A percentile compares a stretch with the other conserved stretches of the same genome.
Evolutionary conservation across 148 eudicot species (phyloP).

Genomic region (Rhododendron kiyosumense): DNA sequence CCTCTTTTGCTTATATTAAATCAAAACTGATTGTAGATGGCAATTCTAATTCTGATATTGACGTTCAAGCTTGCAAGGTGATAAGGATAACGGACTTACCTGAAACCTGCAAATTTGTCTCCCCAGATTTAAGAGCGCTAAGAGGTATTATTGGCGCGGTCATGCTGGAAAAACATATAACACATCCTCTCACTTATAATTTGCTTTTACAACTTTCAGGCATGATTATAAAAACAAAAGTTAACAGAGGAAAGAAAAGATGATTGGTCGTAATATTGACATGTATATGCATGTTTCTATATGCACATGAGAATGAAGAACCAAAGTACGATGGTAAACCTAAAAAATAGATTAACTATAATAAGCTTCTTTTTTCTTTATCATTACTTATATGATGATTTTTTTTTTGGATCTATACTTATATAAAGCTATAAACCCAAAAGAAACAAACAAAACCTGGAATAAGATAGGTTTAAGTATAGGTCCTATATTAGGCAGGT

Average conservation of each 20-base stretch:
- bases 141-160: constrained; percentile 84
- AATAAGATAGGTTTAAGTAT: background rate
- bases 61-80: background rate
- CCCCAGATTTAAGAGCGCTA: constrained; percentile 70
- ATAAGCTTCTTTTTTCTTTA: background rate
- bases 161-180: constrained; percentile 54
- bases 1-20: background rate
- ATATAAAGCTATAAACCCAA: background rate
- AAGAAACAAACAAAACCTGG: background rate
- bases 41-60: background rate
- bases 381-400: background rate
- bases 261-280: background rate
- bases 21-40: background rate
- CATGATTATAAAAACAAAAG: background rate
- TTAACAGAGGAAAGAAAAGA: background rate
- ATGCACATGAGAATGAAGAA: background rate
- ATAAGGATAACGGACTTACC: constrained; percentile 38
- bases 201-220: background rate
- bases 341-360: background rate
- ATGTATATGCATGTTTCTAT: background rate
- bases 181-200: constrained; percentile 6
- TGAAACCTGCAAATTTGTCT: constrained; percentile 72
- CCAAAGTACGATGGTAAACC: background rate
- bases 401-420: background rate
- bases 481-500: background rate